These are phyloP conservation scores for Ceratocystis diversiconidia DNA, from an alignment of 2,329 filamentous ascomycete genomes.

Conservation along the genomic window DNA sequence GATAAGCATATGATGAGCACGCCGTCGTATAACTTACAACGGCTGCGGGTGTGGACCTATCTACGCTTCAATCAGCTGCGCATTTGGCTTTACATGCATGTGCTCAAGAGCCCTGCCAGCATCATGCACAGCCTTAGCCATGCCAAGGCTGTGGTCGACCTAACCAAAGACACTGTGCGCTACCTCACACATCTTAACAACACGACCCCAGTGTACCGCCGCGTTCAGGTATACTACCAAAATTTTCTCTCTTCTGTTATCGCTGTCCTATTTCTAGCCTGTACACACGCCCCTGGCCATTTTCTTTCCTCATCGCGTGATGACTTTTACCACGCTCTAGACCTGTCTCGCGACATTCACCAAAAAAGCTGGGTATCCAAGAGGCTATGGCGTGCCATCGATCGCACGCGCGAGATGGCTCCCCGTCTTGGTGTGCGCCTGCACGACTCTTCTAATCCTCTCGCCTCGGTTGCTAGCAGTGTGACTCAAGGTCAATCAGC, in stretches of 20 bases:
- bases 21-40: conserved; percentile 51
- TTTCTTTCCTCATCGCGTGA: conserved; percentile 56
- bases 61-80: conserved; percentile 81
- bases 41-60: conserved; percentile 71
- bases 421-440: conserved; percentile 48
- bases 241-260: conserved; percentile 65
- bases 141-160: conserved; percentile 58
- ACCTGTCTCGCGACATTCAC: conserved; percentile 58
- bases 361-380: conserved; percentile 58
- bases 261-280: conserved; percentile 61
- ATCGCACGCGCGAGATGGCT: conserved; percentile 56
- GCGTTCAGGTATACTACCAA: conserved; percentile 63
- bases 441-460: conserved; percentile 18
- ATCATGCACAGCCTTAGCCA: conserved; percentile 63
- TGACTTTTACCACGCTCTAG: conserved; percentile 67
- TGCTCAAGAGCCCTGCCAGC: conserved; percentile 69
- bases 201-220: conserved; percentile 56
- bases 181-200: conserved; percentile 58
- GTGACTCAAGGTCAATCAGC: background rate
- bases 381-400: conserved; percentile 58
- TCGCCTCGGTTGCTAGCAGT: conserved; percentile 5
- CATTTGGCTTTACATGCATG: conserved; percentile 74
- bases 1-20: conserved; percentile 39
- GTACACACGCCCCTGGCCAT: conserved; percentile 57
- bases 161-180: conserved; percentile 63